phyloP scores from a whole-genome alignment of 305 asterid species.

The Fraxinus velutina region DNA sequence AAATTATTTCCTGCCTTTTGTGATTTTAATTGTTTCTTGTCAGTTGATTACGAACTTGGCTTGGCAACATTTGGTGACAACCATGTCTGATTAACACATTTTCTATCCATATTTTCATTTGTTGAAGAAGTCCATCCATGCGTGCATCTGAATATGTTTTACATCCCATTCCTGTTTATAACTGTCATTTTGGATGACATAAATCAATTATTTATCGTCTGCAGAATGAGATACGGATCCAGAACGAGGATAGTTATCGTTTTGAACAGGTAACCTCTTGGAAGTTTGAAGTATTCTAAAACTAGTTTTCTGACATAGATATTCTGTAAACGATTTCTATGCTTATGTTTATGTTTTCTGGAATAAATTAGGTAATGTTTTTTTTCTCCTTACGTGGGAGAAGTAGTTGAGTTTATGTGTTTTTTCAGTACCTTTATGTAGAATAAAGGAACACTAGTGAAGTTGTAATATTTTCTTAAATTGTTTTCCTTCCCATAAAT shows the following conservation, averaged over 20 bases:
- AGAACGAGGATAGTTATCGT: slow-evolving; percentile 78
- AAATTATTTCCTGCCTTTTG: background rate
- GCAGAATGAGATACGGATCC: slow-evolving; percentile 89
- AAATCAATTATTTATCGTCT: slow-evolving; percentile 17
- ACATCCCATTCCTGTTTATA: background rate
- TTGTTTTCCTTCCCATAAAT: background rate
- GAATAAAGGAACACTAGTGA: background rate
- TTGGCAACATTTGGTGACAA: background rate
- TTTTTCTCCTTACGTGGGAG: background rate
- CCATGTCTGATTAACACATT: background rate
- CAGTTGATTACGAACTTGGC: background rate
- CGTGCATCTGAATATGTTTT: background rate
- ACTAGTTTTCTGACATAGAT: background rate
- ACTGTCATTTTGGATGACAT: background rate
- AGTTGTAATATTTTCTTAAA: slow-evolving; percentile 1
- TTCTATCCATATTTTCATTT: background rate
- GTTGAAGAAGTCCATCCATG: background rate
- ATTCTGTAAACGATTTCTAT: background rate
- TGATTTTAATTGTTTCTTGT: background rate
- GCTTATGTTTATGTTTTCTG: background rate
- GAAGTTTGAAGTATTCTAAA: background rate
- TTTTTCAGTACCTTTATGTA: background rate
- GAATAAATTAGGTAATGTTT: background rate
- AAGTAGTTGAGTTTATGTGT: background rate
- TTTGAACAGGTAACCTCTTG: slow-evolving; percentile 73